Base-by-base conservation (phyloP, 768 basidiomycete species). In the Russula griseocarnosa region DNA sequence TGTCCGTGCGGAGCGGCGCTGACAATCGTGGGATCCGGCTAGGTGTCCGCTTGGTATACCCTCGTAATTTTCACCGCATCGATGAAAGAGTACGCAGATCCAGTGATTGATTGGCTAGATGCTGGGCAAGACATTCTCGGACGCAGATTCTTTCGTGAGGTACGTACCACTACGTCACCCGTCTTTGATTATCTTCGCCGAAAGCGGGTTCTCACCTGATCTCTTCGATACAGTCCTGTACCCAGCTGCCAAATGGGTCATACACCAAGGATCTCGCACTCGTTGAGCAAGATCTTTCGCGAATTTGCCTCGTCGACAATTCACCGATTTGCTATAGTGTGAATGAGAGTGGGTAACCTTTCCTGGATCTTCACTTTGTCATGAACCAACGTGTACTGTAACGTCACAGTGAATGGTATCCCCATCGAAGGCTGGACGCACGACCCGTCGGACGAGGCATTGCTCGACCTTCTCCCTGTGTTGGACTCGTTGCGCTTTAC, bases 371-470 rank as follows among this genome's bases (percentile, higher is more conserved):
- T 50, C n/a, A 14, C 46, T 14, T 50, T 28, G 62, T 40, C 5
- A 32, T 49, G 24, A 55, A 22, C 46, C 56, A 26, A 53, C 50
- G 13, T 32, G n/a, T 42, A 36, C 47, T 30, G 10, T 42, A 32
- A 32, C 47, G n/a, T 32, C 58, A 51, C 73, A 98, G 97, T 92
- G 58, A 99, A 99, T 74, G 97, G 94, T 58, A 94, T 99, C 71
- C 97, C 97, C 38, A 93, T 99, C 76, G 96, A 98, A 80, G 97
- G 97, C 55, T 98, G 97, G 97, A 98, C 94, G 26, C 88, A 94
- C 65, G 97, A 99, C 76, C 95, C 93, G 36, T 86, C 87, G 64
- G 97, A 99, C 77, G 93, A 98, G 76, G 97, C 96, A 24, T 79
- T 99, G 61, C 86, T 99, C 61, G 95, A 98, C 77, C 83, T 98